Conservation (phyloP, 257 asterid genomes). For the Anisodus tanguticus region DNA sequence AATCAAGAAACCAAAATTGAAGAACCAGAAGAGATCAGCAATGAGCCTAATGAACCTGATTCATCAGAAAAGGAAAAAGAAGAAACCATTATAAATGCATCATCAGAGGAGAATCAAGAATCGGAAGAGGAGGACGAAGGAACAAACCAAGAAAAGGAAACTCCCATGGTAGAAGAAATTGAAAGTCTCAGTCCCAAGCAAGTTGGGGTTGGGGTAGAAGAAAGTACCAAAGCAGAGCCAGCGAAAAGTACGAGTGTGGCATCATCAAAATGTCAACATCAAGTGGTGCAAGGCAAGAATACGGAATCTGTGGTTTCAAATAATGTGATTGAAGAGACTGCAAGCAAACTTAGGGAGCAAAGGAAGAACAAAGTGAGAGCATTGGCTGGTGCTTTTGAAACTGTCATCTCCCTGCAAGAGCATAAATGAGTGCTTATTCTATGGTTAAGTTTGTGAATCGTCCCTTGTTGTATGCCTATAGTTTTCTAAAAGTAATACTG, state of each 20-base stretch:
- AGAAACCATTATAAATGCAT: conserved; percentile 14
- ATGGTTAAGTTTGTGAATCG: not conserved
- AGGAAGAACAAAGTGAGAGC: conserved; percentile 75
- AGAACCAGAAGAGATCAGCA: conserved; percentile 31
- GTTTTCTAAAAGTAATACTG: conserved; percentile 12
- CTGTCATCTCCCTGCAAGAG: conserved; percentile 69
- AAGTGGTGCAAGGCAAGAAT: conserved; percentile 47
- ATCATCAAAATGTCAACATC: conserved; percentile 33
- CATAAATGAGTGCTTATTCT: conserved; percentile 38
- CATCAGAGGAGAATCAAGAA: conserved; percentile 22
- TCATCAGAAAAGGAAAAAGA: conserved; percentile 29
- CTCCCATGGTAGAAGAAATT: not conserved
- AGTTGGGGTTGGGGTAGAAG: conserved; percentile 6
- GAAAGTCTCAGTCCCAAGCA: not conserved
- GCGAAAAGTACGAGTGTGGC: conserved; percentile 32
- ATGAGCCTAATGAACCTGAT: not conserved
- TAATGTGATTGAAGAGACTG: conserved; percentile 73
- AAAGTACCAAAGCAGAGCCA: conserved; percentile 25
- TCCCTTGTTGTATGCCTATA: conserved; percentile 17
- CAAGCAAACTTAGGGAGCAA: conserved; percentile 64
- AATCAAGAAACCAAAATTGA: conserved; percentile 34
- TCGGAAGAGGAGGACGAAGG: conserved; percentile 25
- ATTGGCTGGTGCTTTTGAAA: conserved; percentile 83
- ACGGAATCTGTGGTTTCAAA: conserved; percentile 53
- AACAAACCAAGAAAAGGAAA: conserved; percentile 29